phyloP scores from a whole-genome alignment of 2,329 filamentous ascomycete species.

The Colletotrichum viniferum region DNA sequence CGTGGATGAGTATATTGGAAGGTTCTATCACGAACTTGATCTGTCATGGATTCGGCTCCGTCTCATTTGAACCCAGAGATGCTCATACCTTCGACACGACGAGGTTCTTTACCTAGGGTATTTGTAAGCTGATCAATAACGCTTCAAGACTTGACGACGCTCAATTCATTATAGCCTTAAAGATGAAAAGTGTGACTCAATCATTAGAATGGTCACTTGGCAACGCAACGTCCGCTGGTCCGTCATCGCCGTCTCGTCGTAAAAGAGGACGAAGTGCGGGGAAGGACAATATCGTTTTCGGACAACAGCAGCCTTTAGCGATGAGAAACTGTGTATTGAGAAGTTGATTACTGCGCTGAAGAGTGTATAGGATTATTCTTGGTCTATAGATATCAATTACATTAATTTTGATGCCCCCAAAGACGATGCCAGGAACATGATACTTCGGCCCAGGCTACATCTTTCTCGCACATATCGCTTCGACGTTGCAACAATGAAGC shows the following conservation, averaged over 20 bases:
- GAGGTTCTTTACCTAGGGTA: not conserved
- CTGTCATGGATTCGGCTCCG: not conserved
- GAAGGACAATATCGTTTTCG: not conserved
- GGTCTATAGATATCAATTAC: not conserved
- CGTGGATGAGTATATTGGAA: not conserved
- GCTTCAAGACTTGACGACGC: not conserved
- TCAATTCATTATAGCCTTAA: not conserved
- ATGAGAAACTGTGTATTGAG: not conserved
- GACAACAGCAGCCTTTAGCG: not conserved
- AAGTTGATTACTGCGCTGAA: accelerated
- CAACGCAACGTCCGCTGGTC: not conserved
- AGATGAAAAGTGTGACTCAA: accelerated
- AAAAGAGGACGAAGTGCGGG: not conserved
- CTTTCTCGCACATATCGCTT: not conserved
- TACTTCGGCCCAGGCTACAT: not conserved
- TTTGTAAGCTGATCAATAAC: not conserved
- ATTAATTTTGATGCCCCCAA: not conserved
- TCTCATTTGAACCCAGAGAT: not conserved
- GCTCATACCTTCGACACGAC: not conserved
- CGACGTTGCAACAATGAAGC: not conserved
- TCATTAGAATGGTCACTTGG: not conserved
- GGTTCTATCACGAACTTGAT: not conserved
- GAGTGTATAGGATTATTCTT: accelerated
- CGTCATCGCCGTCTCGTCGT: not conserved
- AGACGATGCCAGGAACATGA: accelerated